Evolutionary conservation across 768 basidiomycete genomes (phyloP).

Genomic region (Amanita molliuscula): DNA sequence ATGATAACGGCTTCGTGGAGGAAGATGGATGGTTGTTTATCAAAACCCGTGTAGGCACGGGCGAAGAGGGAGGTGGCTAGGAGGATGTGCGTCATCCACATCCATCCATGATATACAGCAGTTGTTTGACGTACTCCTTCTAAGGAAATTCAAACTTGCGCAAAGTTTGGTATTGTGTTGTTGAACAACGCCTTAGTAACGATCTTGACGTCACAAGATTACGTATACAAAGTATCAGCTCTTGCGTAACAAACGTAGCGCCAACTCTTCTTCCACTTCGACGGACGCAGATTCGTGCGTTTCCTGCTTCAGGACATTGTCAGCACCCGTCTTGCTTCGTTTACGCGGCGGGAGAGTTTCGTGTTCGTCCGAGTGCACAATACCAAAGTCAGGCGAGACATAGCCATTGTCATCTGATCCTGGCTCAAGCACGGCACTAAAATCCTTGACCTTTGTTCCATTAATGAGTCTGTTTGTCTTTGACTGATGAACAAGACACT

Average conservation of each 20-base stretch:
- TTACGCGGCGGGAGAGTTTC: constrained; percentile 23
- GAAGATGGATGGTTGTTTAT: not conserved
- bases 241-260: constrained; percentile 1
- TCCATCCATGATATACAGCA: too few species aligned
- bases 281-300: constrained; percentile 6
- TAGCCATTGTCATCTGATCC: constrained; percentile 47
- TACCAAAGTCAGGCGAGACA: constrained; percentile 60
- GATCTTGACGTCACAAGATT: not conserved
- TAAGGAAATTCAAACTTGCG: not conserved
- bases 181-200: not conserved
- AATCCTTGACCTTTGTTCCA: constrained; percentile 20
- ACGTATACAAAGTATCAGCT: not conserved
- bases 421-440: constrained; percentile 25
- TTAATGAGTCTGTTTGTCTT: not conserved
- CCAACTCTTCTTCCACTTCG: constrained; percentile 11
- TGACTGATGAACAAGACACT: constrained; percentile 8
- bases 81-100: too few species aligned
- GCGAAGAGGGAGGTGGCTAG: not conserved
- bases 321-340: constrained; percentile 9
- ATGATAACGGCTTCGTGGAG: not conserved
- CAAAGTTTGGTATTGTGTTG: not conserved
- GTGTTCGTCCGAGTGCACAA: constrained; percentile 25
- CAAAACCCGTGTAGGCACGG: too few species aligned
- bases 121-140: not conserved
- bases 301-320: not conserved